Base-by-base conservation (phyloP, 1,284 basidiomycete genomes). In the Pseudozyma hubeiensis region DNA sequence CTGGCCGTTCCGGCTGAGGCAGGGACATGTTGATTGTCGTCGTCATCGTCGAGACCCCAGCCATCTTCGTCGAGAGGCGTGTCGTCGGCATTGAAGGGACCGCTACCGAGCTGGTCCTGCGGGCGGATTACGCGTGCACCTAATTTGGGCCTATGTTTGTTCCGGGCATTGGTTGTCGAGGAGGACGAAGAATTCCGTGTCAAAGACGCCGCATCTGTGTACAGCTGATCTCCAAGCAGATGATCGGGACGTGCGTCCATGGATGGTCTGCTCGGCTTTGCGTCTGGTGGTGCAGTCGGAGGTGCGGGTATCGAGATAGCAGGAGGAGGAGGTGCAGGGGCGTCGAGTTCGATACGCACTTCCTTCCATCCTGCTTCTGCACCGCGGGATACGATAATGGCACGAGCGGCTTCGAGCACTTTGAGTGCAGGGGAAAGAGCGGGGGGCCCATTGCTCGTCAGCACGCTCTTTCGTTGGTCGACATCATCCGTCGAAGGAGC, bases 21-120 rank as follows among this genome's bases (percentile, higher is more conserved):
- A 17, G 53, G 41, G 9, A 19, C 40, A 0, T 40, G 14, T 13
- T 13, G 24, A 5, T 69, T 57, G 11, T 51, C 64, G 35, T 67
- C 72, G 14, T 77, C 77, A n/a, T 78, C 74, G 49, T 76, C 77
- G 17, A 80, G 58, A 0, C 71, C 78, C 78, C 78, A 80, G 3
- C 65, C 67, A 35, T 59, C 67, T 14, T 66, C 77, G 40, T 77
- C 74, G 2, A 55, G 47, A 13, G 54, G 43, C 5, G 59, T 66
- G 17, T 77, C 76, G 30, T 76, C 59, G 7, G 70, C 64, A 34
- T 70, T 69, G 46, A 80, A 69, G 33, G 78, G 78, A 11, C 78
- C 78, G 45, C 71, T 79, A 7, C 78, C 78, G 7, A 80, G 59
- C 55, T 80, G 76, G 31, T 79, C 78, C 29, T 66, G 62, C 14